These are phyloP conservation scores for Parastagonospora nodorum DNA, from an alignment of 2,329 filamentous ascomycete genomes.

Conservation along the genomic window DNA sequence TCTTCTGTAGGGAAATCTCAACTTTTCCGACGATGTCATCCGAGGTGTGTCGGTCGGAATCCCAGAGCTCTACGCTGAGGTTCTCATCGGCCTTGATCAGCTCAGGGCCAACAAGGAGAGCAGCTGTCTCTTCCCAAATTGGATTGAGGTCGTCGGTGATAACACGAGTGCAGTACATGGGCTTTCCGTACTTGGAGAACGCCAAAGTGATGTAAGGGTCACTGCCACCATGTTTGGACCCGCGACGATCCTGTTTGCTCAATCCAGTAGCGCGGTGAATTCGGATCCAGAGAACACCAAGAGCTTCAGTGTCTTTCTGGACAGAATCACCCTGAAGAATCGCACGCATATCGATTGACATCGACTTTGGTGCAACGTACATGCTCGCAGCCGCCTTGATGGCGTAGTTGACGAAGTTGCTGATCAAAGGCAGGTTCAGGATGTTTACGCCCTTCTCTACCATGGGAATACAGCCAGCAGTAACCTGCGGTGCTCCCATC, in stretches of 20 bases:
- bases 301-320: slow-evolving; percentile 82
- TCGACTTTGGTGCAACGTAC: slow-evolving; percentile 92
- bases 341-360: slow-evolving; percentile 89
- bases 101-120: slow-evolving; percentile 83
- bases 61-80: slow-evolving; percentile 92
- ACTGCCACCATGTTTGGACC: slow-evolving; percentile 82
- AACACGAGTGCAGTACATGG: slow-evolving; percentile 95
- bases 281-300: slow-evolving; percentile 89
- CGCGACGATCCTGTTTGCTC: slow-evolving; percentile 87
- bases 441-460: slow-evolving; percentile 89
- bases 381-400: slow-evolving; percentile 82
- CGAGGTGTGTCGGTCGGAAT: slow-evolving; percentile 87
- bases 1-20: slow-evolving; percentile 89
- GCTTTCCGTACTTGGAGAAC: slow-evolving; percentile 96
- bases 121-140: slow-evolving; percentile 86
- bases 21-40: slow-evolving; percentile 96
- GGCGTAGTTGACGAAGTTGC: slow-evolving; percentile 95
- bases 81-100: slow-evolving; percentile 93
- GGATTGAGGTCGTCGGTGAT: slow-evolving; percentile 95
- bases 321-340: slow-evolving; percentile 91
- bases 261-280: slow-evolving; percentile 87
- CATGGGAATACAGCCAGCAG: slow-evolving; percentile 90
- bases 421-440: slow-evolving; percentile 88
- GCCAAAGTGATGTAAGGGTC: slow-evolving; percentile 95
- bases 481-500: slow-evolving; percentile 89